Conservation (phyloP, 148 eudicot genomes). For the Fagopyrum tataricum region DNA sequence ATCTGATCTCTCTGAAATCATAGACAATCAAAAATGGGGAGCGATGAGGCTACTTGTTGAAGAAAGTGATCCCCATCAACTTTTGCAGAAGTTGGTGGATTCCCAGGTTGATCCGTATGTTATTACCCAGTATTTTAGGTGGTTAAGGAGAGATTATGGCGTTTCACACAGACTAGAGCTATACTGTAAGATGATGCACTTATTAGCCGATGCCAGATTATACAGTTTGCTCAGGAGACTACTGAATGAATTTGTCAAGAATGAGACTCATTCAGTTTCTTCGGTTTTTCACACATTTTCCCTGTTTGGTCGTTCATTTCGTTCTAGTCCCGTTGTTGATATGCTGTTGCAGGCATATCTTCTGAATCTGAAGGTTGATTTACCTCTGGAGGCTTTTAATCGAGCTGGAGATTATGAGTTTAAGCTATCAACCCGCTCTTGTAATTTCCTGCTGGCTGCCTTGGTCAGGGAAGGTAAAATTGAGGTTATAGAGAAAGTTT, state of each 20-base stretch:
- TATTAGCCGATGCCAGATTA: constrained; percentile 31
- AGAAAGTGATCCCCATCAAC: neutral
- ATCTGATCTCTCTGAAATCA: constrained; percentile 8
- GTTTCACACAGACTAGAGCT: constrained; percentile 31
- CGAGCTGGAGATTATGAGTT: constrained; percentile 68
- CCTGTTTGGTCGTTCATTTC: constrained; percentile 23
- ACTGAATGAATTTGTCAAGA: constrained; percentile 38
- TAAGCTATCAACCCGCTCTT: constrained; percentile 43
- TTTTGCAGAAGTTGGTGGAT: constrained; percentile 5
- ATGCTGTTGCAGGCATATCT: constrained; percentile 48
- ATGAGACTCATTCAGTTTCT: constrained; percentile 29
- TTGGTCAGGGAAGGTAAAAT: constrained; percentile 45
- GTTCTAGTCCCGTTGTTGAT: constrained; percentile 42
- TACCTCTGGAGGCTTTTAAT: constrained; percentile 52
- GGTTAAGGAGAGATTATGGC: constrained; percentile 36
- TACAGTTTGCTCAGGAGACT: constrained; percentile 44
- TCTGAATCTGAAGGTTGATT: constrained; percentile 27
- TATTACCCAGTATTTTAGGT: constrained; percentile 16
- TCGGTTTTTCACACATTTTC: constrained; percentile 42
- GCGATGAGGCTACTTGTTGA: neutral
- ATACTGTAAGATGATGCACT: constrained; percentile 31
- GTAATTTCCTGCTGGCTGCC: constrained; percentile 47
- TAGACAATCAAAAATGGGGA: constrained; percentile 7
- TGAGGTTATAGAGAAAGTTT: constrained; percentile 37
- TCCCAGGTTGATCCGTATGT: constrained; percentile 3